A percentile compares a stretch with the other conserved stretches of the same genome.
phyloP scores from a whole-genome alignment of 768 basidiomycete genomes.

The Tephrocybe rancida region DNA sequence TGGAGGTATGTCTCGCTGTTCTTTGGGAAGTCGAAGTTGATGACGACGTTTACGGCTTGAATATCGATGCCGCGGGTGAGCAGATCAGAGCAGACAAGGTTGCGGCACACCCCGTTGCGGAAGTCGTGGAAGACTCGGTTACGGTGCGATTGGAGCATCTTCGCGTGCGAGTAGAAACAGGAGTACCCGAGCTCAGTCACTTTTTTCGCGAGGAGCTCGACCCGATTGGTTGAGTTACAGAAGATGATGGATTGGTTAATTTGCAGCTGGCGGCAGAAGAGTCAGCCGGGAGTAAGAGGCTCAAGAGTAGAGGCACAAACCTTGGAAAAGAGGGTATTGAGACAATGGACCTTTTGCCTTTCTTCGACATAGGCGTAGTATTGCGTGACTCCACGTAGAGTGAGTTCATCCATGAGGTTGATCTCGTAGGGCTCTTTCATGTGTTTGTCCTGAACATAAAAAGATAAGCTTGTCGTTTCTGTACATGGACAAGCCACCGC shows the following conservation, averaged over 20 bases:
- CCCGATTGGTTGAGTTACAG: constrained; percentile 99
- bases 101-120: constrained; percentile 96
- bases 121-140: constrained; percentile 99
- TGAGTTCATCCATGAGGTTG: constrained; percentile 99
- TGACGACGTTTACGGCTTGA: constrained; percentile 99
- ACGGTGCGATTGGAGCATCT: constrained; percentile 98
- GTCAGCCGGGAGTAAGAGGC: constrained; percentile 1
- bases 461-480: constrained; percentile 9
- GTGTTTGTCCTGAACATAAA: constrained; percentile 78
- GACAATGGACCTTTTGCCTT: constrained; percentile 98
- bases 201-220: constrained; percentile 98
- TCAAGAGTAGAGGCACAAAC: constrained; percentile 40
- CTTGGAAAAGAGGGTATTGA: constrained; percentile 99
- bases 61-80: constrained; percentile 99
- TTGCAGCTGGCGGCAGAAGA: constrained; percentile 71
- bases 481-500: constrained; percentile 11
- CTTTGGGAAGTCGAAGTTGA: constrained; percentile 99
- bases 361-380: constrained; percentile 99
- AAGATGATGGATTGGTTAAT: constrained; percentile 99
- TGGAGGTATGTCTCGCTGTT: constrained; percentile 99
- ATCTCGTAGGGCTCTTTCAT: constrained; percentile 97
- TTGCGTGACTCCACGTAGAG: constrained; percentile 97
- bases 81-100: constrained; percentile 97
- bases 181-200: constrained; percentile 99
- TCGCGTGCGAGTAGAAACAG: constrained; percentile 99